These are phyloP conservation scores for Centrapalus pauciflorus DNA, from an alignment of 129 eudicot genomes.

Conservation along the genomic window DNA sequence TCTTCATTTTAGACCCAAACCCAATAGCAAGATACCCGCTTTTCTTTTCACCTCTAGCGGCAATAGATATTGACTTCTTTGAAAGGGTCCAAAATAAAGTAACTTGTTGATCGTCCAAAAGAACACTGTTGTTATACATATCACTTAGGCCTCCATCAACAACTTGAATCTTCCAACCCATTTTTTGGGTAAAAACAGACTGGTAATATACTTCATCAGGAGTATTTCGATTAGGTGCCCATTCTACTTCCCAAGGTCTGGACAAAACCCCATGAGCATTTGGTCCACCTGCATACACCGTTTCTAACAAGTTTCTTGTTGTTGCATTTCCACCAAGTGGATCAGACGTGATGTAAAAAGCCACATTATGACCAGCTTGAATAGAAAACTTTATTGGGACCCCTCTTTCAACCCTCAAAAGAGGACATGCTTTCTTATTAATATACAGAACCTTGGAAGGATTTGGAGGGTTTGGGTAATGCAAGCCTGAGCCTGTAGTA, in stretches of 20 bases:
- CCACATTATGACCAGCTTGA: slow-evolving; percentile 94
- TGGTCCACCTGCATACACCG: slow-evolving; percentile 79
- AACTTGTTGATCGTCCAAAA: slow-evolving; percentile 91
- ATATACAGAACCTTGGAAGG: slow-evolving; percentile 84
- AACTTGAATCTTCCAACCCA: slow-evolving; percentile 95
- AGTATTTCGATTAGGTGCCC: slow-evolving; percentile 88
- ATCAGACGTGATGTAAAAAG: slow-evolving; percentile 85
- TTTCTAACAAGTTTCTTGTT: slow-evolving; percentile 56
- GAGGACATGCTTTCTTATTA: slow-evolving; percentile 83
- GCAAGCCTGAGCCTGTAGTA: slow-evolving; percentile 60
- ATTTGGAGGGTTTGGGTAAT: slow-evolving; percentile 92
- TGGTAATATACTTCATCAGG: slow-evolving; percentile 84
- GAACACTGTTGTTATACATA: slow-evolving; percentile 86
- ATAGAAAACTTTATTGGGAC: slow-evolving; percentile 78
- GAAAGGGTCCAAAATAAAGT: slow-evolving; percentile 81
- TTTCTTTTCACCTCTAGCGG: slow-evolving; percentile 83
- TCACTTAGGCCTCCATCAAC: slow-evolving; percentile 93
- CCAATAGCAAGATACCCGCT: slow-evolving; percentile 93
- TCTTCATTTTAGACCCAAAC: slow-evolving; percentile 80
- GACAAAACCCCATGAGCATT: slow-evolving; percentile 79
- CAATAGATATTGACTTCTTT: slow-evolving; percentile 71
- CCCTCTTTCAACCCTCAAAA: slow-evolving; percentile 93
- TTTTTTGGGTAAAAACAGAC: slow-evolving; percentile 59
- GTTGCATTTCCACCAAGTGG: slow-evolving; percentile 95
- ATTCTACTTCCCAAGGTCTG: slow-evolving; percentile 55